Percentiles rank a stretch among this genome's conserved stretches.
These are phyloP conservation scores for Pseudogymnoascus sp. DNA, from an alignment of 2,329 filamentous ascomycete genomes.

Conservation along the genomic window DNA sequence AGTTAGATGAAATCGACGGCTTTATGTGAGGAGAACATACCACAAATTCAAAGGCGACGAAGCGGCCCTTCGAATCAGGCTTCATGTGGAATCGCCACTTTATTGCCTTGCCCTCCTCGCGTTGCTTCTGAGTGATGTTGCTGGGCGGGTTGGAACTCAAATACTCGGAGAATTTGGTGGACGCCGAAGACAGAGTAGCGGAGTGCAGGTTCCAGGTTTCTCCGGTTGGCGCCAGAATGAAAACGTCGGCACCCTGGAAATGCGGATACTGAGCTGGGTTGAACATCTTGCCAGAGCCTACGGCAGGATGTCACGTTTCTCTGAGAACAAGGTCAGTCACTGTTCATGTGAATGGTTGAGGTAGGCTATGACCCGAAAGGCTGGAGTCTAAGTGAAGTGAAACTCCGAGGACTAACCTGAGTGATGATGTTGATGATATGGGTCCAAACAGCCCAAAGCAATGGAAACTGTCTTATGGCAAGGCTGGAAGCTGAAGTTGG, in stretches of 20 bases:
- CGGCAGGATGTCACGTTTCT: background rate
- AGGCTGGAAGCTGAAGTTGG: background rate
- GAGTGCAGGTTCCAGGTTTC: constrained; percentile 21
- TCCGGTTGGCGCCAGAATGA: constrained; percentile 20
- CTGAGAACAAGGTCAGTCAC: background rate
- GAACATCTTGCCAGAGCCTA: background rate
- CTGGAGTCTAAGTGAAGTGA: background rate
- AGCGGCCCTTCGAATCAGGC: constrained; percentile 15
- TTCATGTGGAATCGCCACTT: constrained; percentile 20
- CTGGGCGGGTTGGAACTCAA: constrained; percentile 11
- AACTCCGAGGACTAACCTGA: background rate
- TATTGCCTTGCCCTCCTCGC: constrained; percentile 13
- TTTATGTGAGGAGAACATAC: constrained; percentile 16
- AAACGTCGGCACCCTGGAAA: constrained; percentile 21
- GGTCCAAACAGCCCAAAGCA: background rate
- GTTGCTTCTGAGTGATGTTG: constrained; percentile 14
- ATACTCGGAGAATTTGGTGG: constrained; percentile 12
- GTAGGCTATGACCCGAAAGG: background rate
- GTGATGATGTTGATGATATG: background rate
- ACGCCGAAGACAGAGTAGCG: constrained; percentile 16
- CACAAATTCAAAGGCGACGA: constrained; percentile 17
- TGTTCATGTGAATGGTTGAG: background rate
- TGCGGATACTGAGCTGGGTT: constrained; percentile 8
- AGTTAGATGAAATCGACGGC: background rate
- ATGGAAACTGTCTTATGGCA: background rate